Conservation (phyloP, 2,329 filamentous ascomycete species). For the Cercospora sp. region DNA sequence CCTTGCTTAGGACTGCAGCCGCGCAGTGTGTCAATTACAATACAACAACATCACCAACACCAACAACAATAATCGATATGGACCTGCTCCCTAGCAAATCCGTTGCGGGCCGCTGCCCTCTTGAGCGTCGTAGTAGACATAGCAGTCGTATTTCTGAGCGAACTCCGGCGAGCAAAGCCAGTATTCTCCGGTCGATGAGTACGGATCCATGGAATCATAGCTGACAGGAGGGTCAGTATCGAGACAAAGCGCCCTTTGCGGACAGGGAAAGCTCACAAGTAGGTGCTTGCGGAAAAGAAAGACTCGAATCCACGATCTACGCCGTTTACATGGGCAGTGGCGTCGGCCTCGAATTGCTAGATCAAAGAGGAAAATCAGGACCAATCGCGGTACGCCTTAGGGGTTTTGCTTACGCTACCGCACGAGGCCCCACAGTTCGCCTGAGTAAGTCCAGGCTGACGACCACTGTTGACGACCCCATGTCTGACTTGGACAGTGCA, state of each 20-base stretch:
- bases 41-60: no score
- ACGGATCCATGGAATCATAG: not conserved
- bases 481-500: not conserved
- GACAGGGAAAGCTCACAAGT: not conserved
- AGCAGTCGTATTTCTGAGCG: not conserved
- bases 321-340: not conserved
- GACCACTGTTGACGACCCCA: not conserved
- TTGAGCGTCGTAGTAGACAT: not conserved
- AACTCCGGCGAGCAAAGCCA: not conserved
- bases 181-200: not conserved
- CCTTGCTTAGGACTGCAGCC: no score
- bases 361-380: not conserved
- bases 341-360: not conserved
- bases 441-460: not conserved
- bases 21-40: no score
- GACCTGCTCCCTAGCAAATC: not conserved
- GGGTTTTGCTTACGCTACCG: no score
- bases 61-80: no score
- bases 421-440: not conserved
- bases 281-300: not conserved
- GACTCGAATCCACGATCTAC: not conserved
- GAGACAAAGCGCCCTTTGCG: rapidly evolving
- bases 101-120: not conserved
- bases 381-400: no score
- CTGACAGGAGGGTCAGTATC: not conserved